Percentiles rank a stretch among this genome's conserved stretches.
These are phyloP conservation scores for Botryobasidium botryosum DNA, from an alignment of 768 basidiomycete species.

Conservation along the genomic window DNA sequence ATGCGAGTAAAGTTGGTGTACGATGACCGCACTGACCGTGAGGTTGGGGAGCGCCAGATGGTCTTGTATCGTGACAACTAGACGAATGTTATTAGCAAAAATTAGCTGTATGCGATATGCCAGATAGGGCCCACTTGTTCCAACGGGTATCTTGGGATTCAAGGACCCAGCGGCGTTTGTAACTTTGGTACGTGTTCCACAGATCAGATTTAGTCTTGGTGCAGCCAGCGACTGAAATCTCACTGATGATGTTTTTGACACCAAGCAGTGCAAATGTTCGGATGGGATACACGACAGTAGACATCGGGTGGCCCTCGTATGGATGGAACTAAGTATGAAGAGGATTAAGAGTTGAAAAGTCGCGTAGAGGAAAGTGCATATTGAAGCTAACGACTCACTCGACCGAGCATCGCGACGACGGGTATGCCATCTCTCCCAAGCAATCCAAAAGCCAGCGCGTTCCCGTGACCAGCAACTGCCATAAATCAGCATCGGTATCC, in stretches of 20 bases:
- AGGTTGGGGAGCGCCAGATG: constrained; percentile 69
- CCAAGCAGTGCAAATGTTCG: constrained; percentile 65
- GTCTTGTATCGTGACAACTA: constrained; percentile 73
- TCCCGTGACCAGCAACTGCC: constrained; percentile 66
- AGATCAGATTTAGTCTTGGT: background rate
- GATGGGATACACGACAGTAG: constrained; percentile 60
- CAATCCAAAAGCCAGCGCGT: constrained; percentile 62
- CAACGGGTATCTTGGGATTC: constrained; percentile 53
- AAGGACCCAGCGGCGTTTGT: constrained; percentile 82
- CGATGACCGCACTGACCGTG: constrained; percentile 13
- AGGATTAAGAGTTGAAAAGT: no score
- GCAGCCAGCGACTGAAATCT: background rate
- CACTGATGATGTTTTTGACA: constrained; percentile 57
- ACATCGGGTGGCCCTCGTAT: constrained; percentile 66
- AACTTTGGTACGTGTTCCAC: constrained; percentile 27
- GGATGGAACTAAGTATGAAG: constrained; percentile 45
- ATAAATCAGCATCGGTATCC: background rate
- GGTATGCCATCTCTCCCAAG: constrained; percentile 55
- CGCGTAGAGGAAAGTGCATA: no score
- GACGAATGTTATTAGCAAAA: background rate
- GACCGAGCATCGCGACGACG: constrained; percentile 78
- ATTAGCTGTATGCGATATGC: background rate
- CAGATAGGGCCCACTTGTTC: constrained; percentile 43
- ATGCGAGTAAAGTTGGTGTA: background rate
- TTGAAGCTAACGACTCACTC: constrained; percentile 30